A percentile compares a stretch with the other conserved stretches of the same genome.
Evolutionary conservation across 148 eudicot species (phyloP).

Genomic region (Camellia japonica): DNA sequence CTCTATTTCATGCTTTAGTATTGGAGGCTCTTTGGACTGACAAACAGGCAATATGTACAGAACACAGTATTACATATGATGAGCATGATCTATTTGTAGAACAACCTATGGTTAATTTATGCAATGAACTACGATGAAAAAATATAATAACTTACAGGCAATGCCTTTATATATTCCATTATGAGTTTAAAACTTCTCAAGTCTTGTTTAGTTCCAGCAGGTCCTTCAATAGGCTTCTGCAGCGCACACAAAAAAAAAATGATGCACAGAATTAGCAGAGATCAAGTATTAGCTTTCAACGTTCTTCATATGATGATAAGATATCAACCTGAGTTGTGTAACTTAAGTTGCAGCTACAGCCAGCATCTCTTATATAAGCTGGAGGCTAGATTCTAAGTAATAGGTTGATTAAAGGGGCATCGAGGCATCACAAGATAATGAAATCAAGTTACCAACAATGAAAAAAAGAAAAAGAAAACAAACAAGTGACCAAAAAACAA

Average conservation of each 20-base stretch:
- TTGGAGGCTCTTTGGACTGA: background rate
- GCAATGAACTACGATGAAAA: background rate
- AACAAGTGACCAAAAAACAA: background rate
- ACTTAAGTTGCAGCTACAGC: slow-evolving; percentile 1
- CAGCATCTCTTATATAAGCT: background rate
- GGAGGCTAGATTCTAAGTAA: slow-evolving; percentile 10
- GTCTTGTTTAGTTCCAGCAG: slow-evolving; percentile 61
- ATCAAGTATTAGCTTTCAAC: background rate
- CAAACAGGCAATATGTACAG: background rate
- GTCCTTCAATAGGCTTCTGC: slow-evolving; percentile 80
- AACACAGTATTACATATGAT: background rate
- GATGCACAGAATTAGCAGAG: slow-evolving; percentile 12
- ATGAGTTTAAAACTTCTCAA: slow-evolving; percentile 81
- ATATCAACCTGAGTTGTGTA: background rate
- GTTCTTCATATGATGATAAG: background rate
- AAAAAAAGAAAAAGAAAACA: background rate
- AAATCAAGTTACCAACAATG: background rate
- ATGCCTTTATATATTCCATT: slow-evolving; percentile 85
- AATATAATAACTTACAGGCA: slow-evolving; percentile 60
- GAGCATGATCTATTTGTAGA: background rate
- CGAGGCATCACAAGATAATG: background rate
- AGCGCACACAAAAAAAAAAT: slow-evolving; percentile 5
- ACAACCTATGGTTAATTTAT: background rate
- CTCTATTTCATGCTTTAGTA: background rate
- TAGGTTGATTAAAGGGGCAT: background rate